phyloP scores from a whole-genome alignment of 148 eudicot genomes.

The Cornus controversa region DNA sequence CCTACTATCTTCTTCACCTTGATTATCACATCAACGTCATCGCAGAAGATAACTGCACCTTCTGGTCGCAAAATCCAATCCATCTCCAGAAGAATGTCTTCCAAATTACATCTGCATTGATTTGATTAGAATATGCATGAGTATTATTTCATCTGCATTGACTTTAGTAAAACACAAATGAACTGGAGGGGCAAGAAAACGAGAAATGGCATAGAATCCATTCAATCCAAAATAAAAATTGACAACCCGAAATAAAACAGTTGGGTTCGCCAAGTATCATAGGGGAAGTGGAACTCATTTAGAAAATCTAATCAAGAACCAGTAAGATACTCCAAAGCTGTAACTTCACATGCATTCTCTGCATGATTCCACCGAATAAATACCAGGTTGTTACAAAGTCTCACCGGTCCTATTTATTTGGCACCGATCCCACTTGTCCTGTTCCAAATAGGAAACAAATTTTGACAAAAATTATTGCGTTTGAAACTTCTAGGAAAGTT shows the following conservation, averaged over 20 bases:
- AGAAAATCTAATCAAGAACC: background rate
- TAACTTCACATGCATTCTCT: background rate
- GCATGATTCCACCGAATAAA: background rate
- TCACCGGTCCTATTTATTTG: too few species aligned
- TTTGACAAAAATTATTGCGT: too few species aligned
- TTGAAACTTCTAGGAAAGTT: too few species aligned
- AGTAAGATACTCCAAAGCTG: background rate
- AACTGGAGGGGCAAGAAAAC: too few species aligned
- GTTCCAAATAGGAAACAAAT: too few species aligned
- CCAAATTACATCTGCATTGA: conserved; percentile 59
- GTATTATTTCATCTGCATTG: background rate
- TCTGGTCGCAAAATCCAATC: conserved; percentile 91
- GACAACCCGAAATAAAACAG: background rate
- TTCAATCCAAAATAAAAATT: background rate
- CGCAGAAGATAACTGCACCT: conserved; percentile 89
- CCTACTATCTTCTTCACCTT: conserved; percentile 67
- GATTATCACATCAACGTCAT: conserved; percentile 76
- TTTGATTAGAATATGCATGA: background rate
- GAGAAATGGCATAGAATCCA: background rate
- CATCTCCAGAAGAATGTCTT: conserved; percentile 93
- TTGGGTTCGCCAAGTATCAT: background rate
- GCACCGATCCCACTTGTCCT: too few species aligned
- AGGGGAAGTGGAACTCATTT: background rate
- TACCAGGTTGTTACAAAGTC: too few species aligned
- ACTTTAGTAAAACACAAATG: background rate